phyloP scores from a whole-genome alignment of 805 yeast genomes.

The Myxozyma kluyveri region DNA sequence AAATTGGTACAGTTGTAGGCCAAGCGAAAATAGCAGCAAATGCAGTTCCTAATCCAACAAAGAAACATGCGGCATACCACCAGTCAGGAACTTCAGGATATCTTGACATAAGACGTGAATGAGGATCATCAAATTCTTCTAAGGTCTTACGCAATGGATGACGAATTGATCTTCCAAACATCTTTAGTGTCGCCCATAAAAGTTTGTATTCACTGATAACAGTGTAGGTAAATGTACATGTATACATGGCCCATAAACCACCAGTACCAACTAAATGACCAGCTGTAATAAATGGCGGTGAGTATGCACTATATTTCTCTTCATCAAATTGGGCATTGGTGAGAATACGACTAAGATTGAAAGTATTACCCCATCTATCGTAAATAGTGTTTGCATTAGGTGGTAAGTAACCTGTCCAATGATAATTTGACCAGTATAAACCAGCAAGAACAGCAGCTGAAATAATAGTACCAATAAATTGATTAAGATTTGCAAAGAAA shows the following conservation, averaged over 20 bases:
- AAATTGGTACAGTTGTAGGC: constrained; percentile 41
- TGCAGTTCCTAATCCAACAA: constrained; percentile 46
- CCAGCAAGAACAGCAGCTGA: constrained; percentile 34
- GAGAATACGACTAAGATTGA: constrained; percentile 52
- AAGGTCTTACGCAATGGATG: constrained; percentile 36
- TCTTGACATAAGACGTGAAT: constrained; percentile 12
- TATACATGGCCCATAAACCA: constrained; percentile 15
- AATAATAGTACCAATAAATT: constrained; percentile 40
- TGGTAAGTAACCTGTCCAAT: constrained; percentile 52
- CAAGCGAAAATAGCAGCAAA: constrained; percentile 38
- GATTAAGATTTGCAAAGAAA: constrained; percentile 40
- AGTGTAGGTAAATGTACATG: constrained; percentile 15
- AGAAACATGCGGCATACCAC: constrained; percentile 48
- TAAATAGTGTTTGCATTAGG: constrained; percentile 46
- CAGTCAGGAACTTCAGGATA: constrained; percentile 46
- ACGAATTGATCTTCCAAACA: constrained; percentile 15
- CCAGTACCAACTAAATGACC: constrained; percentile 46
- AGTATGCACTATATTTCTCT: constrained; percentile 47
- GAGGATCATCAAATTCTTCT: constrained; percentile 35
- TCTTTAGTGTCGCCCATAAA: constrained; percentile 40
- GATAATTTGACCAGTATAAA: constrained; percentile 48
- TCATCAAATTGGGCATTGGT: constrained; percentile 47
- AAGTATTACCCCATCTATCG: constrained; percentile 34
- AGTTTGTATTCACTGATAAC: constrained; percentile 12
- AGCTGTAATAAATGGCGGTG: constrained; percentile 60